Conservation (phyloP, 768 basidiomycete species). For the Mycena capillaripes region DNA sequence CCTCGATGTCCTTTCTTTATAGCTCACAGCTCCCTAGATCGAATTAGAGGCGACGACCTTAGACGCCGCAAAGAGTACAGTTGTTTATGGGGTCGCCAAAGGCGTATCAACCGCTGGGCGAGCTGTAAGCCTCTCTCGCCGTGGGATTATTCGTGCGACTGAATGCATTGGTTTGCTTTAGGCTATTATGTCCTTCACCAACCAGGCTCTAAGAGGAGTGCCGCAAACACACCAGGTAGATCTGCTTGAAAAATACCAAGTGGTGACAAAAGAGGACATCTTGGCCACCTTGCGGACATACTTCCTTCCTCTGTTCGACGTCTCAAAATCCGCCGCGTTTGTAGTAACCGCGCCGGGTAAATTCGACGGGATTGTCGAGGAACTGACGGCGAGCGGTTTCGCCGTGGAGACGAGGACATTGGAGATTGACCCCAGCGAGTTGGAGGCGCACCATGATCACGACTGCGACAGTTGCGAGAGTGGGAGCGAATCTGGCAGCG, state of each 20-base stretch:
- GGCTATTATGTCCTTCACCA: slow-evolving; percentile 88
- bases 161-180: slow-evolving; percentile 44
- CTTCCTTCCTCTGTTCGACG: slow-evolving; percentile 88
- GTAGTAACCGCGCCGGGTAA: slow-evolving; percentile 90
- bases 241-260: slow-evolving; percentile 52
- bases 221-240: slow-evolving; percentile 66
- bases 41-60: slow-evolving; percentile 83
- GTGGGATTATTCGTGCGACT: slow-evolving; percentile 7
- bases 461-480: slow-evolving; percentile 52
- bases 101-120: slow-evolving; percentile 88
- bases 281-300: slow-evolving; percentile 76
- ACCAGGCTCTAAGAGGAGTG: slow-evolving; percentile 92
- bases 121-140: slow-evolving; percentile 70
- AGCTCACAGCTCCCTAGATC: slow-evolving; percentile 63
- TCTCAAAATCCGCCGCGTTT: slow-evolving; percentile 81
- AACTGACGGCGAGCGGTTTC: slow-evolving; percentile 79
- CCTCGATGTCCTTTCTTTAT: not conserved
- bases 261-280: slow-evolving; percentile 86
- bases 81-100: slow-evolving; percentile 87
- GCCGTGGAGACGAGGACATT: slow-evolving; percentile 81
- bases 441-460: slow-evolving; percentile 55
- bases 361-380: slow-evolving; percentile 75
- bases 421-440: slow-evolving; percentile 69
- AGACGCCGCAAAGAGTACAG: slow-evolving; percentile 92
- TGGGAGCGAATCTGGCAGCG: slow-evolving; percentile 46